phyloP scores from a whole-genome alignment of 2,329 filamentous ascomycete species.

The Diaporthe aspalathi region DNA sequence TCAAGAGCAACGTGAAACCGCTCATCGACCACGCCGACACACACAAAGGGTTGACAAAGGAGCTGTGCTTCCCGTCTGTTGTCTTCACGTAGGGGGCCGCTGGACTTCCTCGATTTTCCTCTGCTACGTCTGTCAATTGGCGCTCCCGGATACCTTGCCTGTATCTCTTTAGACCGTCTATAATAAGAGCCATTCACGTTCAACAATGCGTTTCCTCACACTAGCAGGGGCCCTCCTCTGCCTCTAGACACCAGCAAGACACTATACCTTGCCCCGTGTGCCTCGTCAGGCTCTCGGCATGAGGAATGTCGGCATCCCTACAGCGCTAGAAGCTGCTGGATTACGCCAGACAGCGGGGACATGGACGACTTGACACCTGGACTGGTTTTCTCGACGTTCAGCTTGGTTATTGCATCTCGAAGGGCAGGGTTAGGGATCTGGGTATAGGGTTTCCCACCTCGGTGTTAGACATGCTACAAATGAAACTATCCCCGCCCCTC shows the following conservation, averaged over 20 bases:
- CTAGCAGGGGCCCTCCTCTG: neutral
- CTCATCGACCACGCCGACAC: slow-evolving; percentile 64
- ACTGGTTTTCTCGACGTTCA: neutral
- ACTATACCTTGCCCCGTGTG: too few relatives aligned
- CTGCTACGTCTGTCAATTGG: neutral
- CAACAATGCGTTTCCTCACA: neutral
- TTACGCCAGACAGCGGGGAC: neutral
- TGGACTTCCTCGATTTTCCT: neutral
- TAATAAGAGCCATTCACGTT: neutral
- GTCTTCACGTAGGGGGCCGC: slow-evolving; percentile 45
- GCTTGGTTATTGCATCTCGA: neutral
- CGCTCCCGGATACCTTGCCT: neutral
- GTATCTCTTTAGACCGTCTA: neutral
- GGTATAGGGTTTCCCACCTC: neutral
- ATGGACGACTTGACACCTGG: neutral
- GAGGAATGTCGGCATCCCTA: neutral
- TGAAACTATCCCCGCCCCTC: slow-evolving; percentile 19
- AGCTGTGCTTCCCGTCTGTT: slow-evolving; percentile 69
- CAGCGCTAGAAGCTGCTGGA: neutral
- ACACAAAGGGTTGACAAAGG: slow-evolving; percentile 65
- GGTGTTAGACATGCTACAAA: slow-evolving; percentile 1
- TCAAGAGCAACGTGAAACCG: slow-evolving; percentile 63
- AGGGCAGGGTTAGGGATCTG: slow-evolving; percentile 17
- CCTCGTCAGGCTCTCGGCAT: neutral
- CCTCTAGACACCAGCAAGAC: neutral